These are phyloP conservation scores for Hypoxylon sp. DNA, from an alignment of 2,329 filamentous ascomycete genomes.

Conservation along the genomic window DNA sequence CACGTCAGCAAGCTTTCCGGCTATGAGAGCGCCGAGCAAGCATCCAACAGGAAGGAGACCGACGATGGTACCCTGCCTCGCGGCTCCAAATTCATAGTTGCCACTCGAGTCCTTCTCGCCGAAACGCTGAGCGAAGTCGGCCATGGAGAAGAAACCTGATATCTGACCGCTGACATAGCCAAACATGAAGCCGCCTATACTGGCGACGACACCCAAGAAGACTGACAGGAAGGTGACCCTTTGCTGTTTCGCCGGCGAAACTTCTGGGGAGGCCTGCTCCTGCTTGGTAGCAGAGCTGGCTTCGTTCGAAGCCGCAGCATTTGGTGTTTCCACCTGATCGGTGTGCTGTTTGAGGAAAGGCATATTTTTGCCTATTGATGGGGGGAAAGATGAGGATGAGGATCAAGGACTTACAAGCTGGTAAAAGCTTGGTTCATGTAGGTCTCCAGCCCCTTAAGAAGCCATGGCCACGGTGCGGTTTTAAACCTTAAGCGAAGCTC, in stretches of 20 bases:
- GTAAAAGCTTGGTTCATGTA: constrained; percentile 27
- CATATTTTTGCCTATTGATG: constrained; percentile 45
- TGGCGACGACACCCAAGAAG: constrained; percentile 66
- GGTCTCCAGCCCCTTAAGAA: constrained; percentile 18
- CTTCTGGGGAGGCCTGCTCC: constrained; percentile 26
- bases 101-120: constrained; percentile 60
- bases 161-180: constrained; percentile 73
- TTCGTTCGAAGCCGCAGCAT: constrained; percentile 34
- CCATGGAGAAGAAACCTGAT: constrained; percentile 73
- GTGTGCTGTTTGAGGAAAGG: constrained; percentile 50
- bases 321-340: constrained; percentile 49
- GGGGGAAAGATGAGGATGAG: constrained; percentile 9
- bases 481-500: constrained; percentile 28
- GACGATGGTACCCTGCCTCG: constrained; percentile 74
- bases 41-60: constrained; percentile 74
- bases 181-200: constrained; percentile 71
- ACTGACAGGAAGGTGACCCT: constrained; percentile 58
- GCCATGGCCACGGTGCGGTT: constrained; percentile 30
- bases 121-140: constrained; percentile 70
- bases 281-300: constrained; percentile 30
- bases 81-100: constrained; percentile 67
- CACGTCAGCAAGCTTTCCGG: constrained; percentile 73
- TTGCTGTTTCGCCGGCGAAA: constrained; percentile 38
- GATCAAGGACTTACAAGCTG: constrained; percentile 18
- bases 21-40: constrained; percentile 69